Evolutionary conservation across 129 eudicot genomes (phyloP), one percentile per base, ranked within the genome.

Genomic region (Flaveria brownii): DNA sequence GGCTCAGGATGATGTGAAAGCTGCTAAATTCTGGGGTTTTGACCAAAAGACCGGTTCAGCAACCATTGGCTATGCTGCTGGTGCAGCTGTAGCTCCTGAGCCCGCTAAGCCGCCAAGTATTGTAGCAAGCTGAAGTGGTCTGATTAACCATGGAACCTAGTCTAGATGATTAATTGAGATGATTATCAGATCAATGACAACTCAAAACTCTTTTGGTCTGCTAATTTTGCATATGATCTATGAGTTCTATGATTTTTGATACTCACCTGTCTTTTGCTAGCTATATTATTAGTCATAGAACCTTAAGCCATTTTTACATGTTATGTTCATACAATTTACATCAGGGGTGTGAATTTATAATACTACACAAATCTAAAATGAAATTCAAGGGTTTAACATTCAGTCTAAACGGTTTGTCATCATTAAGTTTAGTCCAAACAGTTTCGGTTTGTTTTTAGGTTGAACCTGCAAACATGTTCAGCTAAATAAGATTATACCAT

Each of bases 1-100:
- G 98, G 92, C 84, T 4, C 81, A 87, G 60, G 98, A 93, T 30
- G 97, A 93, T 36, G 89, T 88, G 39, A 90, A 88, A 83, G 82
- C 96, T 47, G 90, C 96, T 13, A 87, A 85, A 80, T 88, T 76
- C 68, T 93, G 97, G 98, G 97, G 87, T 26, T 77, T 87, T 23
- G 89, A 90, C 73, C 76, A 74, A 47, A 85, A 88, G 75, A 78
- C 60, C 13, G 75, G 69, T 23, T 64, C 73, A 64, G 60, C 59
- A 50, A 28, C 81, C 51, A 72, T 75, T 11, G 81, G 82, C 41
- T 47, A 74, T 43, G 71, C 72, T 82, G 51, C 74, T 30, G 85
- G 87, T 46, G 87, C 90, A 17, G 82, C 81, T 17, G 92, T 86
- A 11, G 92, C 86, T n/a, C 96, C 88, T 3, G 87, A 85, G 78